Percentiles rank a stretch among this genome's conserved stretches.
Conservation (phyloP, 2,329 filamentous ascomycete species). For the Penicillium palitans region DNA sequence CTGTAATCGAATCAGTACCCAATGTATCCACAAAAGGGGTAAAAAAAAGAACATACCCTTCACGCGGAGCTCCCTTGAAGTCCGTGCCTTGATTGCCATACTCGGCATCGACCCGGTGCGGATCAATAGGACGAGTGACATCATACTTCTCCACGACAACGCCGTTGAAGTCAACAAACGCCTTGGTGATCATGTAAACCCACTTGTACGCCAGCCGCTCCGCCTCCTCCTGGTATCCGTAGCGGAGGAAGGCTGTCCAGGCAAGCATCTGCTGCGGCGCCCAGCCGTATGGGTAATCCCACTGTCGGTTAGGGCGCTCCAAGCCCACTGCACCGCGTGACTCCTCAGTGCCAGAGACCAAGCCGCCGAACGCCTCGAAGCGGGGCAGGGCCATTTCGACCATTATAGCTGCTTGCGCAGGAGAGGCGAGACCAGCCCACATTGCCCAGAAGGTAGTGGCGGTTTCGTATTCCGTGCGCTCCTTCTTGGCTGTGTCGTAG, state of each 20-base stretch:
- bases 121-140: slow-evolving; percentile 84
- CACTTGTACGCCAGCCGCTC: slow-evolving; percentile 92
- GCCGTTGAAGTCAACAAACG: slow-evolving; percentile 97
- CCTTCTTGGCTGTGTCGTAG: slow-evolving; percentile 81
- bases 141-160: slow-evolving; percentile 99
- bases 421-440: slow-evolving; percentile 87
- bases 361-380: slow-evolving; percentile 83
- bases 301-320: slow-evolving; percentile 88
- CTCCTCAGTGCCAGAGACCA: slow-evolving; percentile 85
- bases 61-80: slow-evolving; percentile 92
- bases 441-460: slow-evolving; percentile 97
- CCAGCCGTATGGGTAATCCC: slow-evolving; percentile 99
- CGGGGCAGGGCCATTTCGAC: slow-evolving; percentile 78
- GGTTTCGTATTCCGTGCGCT: slow-evolving; percentile 82
- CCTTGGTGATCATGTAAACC: slow-evolving; percentile 98
- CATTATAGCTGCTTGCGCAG: slow-evolving; percentile 80
- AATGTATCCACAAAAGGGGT: not conserved
- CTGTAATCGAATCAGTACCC: slow-evolving; percentile 49
- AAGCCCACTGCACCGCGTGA: slow-evolving; percentile 79
- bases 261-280: slow-evolving; percentile 98
- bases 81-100: slow-evolving; percentile 96
- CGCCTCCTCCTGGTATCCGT: slow-evolving; percentile 87
- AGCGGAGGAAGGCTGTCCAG: slow-evolving; percentile 88
- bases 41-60: slow-evolving; percentile 70
- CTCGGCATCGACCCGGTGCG: slow-evolving; percentile 92